Percentiles rank a stretch among this genome's conserved stretches.
phyloP scores from a whole-genome alignment of 805 yeast genomes.

The Priceomyces castillae region DNA sequence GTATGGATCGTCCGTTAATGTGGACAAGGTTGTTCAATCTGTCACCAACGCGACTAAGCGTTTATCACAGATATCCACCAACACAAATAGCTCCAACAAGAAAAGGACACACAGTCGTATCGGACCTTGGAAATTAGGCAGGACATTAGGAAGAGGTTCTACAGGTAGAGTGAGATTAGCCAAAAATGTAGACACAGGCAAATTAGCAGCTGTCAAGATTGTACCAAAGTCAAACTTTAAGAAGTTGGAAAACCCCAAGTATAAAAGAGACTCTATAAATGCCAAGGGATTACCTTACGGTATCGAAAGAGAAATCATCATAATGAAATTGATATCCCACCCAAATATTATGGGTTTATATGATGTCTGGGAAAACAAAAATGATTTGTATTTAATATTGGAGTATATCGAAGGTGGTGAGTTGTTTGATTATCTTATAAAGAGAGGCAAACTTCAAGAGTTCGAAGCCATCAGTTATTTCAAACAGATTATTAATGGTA shows the following conservation, averaged over 20 bases:
- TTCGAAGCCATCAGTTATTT: constrained; percentile 73
- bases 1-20: constrained; percentile 20
- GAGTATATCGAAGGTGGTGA: constrained; percentile 92
- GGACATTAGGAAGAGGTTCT: constrained; percentile 94
- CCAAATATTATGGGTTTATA: constrained; percentile 75
- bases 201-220: constrained; percentile 93
- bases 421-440: constrained; percentile 69
- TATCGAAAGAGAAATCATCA: constrained; percentile 82
- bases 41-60: constrained; percentile 48
- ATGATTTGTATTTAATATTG: constrained; percentile 74
- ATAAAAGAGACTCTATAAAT: constrained; percentile 31
- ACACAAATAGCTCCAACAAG: constrained; percentile 39
- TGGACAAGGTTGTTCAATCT: constrained; percentile 44
- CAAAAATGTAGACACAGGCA: constrained; percentile 76
- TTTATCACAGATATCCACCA: constrained; percentile 48
- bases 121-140: constrained; percentile 96
- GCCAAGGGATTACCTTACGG: constrained; percentile 66
- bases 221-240: constrained; percentile 81
- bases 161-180: constrained; percentile 95
- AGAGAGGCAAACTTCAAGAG: constrained; percentile 68
- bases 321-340: constrained; percentile 77
- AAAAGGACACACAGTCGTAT: constrained; percentile 55
- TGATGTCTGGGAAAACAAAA: constrained; percentile 97
- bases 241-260: constrained; percentile 45
- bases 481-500: constrained; percentile 74